A percentile compares a stretch with the other conserved stretches of the same genome.
These are phyloP conservation scores for Nemania diffusa DNA, from an alignment of 2,329 filamentous ascomycete genomes.

Conservation along the genomic window DNA sequence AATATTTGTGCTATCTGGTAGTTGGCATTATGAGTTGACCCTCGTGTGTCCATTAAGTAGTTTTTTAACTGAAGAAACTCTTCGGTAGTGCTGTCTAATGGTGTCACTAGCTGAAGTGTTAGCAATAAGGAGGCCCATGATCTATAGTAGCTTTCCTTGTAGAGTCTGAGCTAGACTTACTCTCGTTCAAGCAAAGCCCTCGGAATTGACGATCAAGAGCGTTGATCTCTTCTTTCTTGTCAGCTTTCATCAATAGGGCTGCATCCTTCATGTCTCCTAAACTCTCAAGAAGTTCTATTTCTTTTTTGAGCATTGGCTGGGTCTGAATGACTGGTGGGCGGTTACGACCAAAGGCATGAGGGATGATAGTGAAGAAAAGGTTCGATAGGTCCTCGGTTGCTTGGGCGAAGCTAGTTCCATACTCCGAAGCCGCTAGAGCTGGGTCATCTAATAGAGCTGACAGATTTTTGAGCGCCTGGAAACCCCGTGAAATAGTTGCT, in stretches of 20 bases:
- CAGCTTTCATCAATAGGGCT: constrained; percentile 77
- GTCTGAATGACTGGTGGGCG: constrained; percentile 74
- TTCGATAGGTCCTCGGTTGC: constrained; percentile 76
- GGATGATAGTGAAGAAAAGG: constrained; percentile 82
- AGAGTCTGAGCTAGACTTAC: too few relatives aligned
- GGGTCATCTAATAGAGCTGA: constrained; percentile 71
- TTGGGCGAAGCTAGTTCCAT: constrained; percentile 50
- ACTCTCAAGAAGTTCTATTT: constrained; percentile 82
- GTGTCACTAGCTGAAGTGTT: constrained; percentile 61
- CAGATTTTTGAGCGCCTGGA: constrained; percentile 79
- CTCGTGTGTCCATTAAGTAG: constrained; percentile 75
- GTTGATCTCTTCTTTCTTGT: constrained; percentile 65
- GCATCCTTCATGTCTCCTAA: constrained; percentile 88
- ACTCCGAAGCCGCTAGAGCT: constrained; percentile 56
- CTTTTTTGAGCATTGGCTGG: constrained; percentile 71
- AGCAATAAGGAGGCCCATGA: background rate
- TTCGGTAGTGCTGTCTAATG: constrained; percentile 64
- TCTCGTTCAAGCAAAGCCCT: constrained; percentile 77
- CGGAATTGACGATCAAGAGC: constrained; percentile 77
- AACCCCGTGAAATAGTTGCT: constrained; percentile 77
- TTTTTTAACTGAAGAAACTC: constrained; percentile 74
- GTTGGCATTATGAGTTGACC: constrained; percentile 69
- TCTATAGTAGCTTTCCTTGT: background rate
- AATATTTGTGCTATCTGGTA: constrained; percentile 80
- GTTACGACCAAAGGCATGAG: constrained; percentile 77